Evolutionary conservation across 345 rosid species (phyloP).

Genomic region (Salix udensis): DNA sequence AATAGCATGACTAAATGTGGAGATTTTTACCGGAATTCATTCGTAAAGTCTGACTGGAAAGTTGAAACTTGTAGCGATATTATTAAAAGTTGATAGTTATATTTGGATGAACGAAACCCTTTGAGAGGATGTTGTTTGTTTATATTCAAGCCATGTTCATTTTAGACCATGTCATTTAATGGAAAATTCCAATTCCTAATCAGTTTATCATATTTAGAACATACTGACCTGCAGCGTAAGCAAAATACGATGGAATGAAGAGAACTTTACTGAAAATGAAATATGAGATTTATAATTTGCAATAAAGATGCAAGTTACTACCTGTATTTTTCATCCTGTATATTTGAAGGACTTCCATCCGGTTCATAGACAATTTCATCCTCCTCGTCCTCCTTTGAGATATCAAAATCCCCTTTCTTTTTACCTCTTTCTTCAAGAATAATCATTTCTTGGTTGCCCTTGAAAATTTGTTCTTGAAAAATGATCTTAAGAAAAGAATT

Average conservation of each 20-base stretch:
- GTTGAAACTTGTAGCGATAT: background rate
- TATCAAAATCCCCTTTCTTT: slow-evolving; percentile 62
- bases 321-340: background rate
- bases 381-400: slow-evolving; percentile 43
- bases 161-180: background rate
- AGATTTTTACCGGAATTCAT: background rate
- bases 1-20: background rate
- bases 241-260: slow-evolving; percentile 27
- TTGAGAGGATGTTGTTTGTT: background rate
- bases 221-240: background rate
- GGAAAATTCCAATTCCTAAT: background rate
- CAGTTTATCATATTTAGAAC: background rate
- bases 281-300: background rate
- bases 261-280: background rate
- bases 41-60: background rate
- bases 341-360: slow-evolving; percentile 18
- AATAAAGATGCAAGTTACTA: background rate
- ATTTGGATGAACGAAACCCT: background rate
- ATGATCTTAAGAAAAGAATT: slow-evolving; percentile 43
- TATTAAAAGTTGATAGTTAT: too few species aligned
- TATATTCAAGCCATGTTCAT: background rate
- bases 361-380: slow-evolving; percentile 47
- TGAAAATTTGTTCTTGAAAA: slow-evolving; percentile 31
- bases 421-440: slow-evolving; percentile 48
- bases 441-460: slow-evolving; percentile 15